phyloP scores from a whole-genome alignment of 345 rosid genomes.

The Populus pruinosa region DNA sequence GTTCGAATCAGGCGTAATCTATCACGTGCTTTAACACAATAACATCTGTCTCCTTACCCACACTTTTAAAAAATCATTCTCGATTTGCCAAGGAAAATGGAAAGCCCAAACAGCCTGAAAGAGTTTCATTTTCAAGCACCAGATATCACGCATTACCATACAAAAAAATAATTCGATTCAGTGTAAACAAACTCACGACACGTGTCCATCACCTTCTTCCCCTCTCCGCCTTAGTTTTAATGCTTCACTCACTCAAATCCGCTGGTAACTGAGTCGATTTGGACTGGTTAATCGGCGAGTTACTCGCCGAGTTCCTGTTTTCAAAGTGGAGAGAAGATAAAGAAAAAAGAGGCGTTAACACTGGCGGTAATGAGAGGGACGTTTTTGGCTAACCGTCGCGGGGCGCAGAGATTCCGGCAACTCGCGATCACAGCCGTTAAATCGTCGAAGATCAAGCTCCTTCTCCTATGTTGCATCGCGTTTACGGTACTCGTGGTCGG shows the following conservation, averaged over 20 bases:
- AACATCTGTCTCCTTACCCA: no score
- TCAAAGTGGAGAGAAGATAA: background rate
- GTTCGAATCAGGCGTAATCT: no score
- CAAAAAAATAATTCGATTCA: background rate
- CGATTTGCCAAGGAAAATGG: no score
- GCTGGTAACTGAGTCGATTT: background rate
- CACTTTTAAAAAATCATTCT: no score
- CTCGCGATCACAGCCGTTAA: constrained; percentile 32
- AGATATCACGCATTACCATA: background rate
- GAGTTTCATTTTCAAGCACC: background rate
- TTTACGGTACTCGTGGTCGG: constrained; percentile 46
- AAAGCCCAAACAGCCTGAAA: no score
- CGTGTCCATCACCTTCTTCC: background rate
- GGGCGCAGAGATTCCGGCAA: constrained; percentile 59
- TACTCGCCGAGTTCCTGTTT: background rate
- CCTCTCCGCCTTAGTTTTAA: background rate
- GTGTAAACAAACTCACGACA: background rate
- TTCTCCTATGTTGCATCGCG: constrained; percentile 48
- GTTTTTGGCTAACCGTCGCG: constrained; percentile 56
- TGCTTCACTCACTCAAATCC: background rate
- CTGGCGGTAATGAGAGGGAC: constrained; percentile 62
- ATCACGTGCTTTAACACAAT: no score
- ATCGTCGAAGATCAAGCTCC: constrained; percentile 62
- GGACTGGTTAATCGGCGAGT: background rate
- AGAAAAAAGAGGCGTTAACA: background rate